Base-by-base conservation (phyloP, 768 basidiomycete species). In the Cystofilobasidium ferigula region DNA sequence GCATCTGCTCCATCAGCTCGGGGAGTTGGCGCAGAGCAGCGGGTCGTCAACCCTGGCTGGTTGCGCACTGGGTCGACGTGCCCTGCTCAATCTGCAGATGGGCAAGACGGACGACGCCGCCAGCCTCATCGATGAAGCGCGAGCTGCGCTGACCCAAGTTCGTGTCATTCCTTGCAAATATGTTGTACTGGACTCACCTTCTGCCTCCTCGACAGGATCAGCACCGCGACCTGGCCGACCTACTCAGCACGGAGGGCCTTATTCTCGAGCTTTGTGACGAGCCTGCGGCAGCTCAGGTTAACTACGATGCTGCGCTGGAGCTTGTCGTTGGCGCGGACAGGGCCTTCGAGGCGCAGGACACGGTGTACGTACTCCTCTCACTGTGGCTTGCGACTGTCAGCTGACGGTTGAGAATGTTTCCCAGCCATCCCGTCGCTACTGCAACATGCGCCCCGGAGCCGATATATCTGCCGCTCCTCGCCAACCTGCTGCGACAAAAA, bases 1-100 rank as follows among this genome's bases (percentile, higher is more conserved):
- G 68, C 92, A 87, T 71, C 94, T 91, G 73, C 80, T 86, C 0
- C 80, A 85, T 45, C 86, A 90, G 72, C 87, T 87, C 0, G 78
- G 81, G n/a, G 83, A 85, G 24, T 77, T 97, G 0, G 88, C 89
- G 0, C 77, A 80, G 56, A 79, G 85, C 8, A 73, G 90, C 14
- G 85, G 84, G 67, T 82, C 86, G 0, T 83, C 86, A 20, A 80
- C 83, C 0, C 77, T 88, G 71, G 74, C 81, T 9, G 82, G 85
- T 26, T 82, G 86, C 12, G 87, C 88, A 0, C 75, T 86, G 34
- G 80, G 84, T 0, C 79, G 81, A 70, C 82, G 83, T 61, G 86
- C 82, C 3, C 88, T 92, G 69, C 78, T 94, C 2, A 80, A 85
- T 54, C 74, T 90, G 6, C 80, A 84, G 56, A 80, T 86, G 69